Percentiles rank a stretch among this genome's conserved stretches.
phyloP scores from a whole-genome alignment of 1,284 basidiomycete species.

The Papiliotrema flavescens region DNA sequence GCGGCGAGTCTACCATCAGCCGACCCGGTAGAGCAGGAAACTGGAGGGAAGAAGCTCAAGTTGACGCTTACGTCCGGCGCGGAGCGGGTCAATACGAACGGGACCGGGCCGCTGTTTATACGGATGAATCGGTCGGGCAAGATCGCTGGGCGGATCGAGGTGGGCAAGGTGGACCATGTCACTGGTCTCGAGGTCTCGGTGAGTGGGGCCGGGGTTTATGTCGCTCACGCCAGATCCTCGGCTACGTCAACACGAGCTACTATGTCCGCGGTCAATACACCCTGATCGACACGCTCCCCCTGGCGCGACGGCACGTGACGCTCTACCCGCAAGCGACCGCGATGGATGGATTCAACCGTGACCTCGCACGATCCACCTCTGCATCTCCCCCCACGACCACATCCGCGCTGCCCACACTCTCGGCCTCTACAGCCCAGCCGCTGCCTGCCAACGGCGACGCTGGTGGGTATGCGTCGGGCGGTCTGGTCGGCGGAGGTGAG shows the following conservation, averaged over 20 bases:
- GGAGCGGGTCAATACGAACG: slow-evolving; percentile 22
- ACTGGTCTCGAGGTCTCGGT: slow-evolving; percentile 28
- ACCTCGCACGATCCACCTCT: not conserved
- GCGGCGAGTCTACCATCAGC: not conserved
- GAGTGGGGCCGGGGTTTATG: slow-evolving; percentile 8
- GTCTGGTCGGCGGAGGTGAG: not conserved
- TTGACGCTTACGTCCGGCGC: slow-evolving; percentile 19
- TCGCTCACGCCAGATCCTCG: slow-evolving; percentile 19
- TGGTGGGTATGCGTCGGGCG: not conserved
- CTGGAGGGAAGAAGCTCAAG: slow-evolving; percentile 28
- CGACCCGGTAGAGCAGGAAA: slow-evolving; percentile 3
- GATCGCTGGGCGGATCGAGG: slow-evolving; percentile 26
- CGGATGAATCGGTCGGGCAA: slow-evolving; percentile 17
- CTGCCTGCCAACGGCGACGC: not conserved
- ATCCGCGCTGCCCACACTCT: not conserved
- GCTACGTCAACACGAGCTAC: slow-evolving; percentile 29
- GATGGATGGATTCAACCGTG: not conserved
- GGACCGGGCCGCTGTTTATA: slow-evolving; percentile 29
- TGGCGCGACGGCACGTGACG: slow-evolving; percentile 12
- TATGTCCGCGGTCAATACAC: slow-evolving; percentile 36
- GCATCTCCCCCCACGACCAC: not conserved
- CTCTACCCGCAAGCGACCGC: slow-evolving; percentile 18
- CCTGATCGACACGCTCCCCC: slow-evolving; percentile 31
- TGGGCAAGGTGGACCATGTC: slow-evolving; percentile 34
- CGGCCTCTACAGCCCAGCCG: not conserved